A percentile compares a stretch with the other conserved stretches of the same genome.
Evolutionary conservation across 2,329 filamentous ascomycete genomes (phyloP).

Genomic region (Aureobasidium leucospermi): DNA sequence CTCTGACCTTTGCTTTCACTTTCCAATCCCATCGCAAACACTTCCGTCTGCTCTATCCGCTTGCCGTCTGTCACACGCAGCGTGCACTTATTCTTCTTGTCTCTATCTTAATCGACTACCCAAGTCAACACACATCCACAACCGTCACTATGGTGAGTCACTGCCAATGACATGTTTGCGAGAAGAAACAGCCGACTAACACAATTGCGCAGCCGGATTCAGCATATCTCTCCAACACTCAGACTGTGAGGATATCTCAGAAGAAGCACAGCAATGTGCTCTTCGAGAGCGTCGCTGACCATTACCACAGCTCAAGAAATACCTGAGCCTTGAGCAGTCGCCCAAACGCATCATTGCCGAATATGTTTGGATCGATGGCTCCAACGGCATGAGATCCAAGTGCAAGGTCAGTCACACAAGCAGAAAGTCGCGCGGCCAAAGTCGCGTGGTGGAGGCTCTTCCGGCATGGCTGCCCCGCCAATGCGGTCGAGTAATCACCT

Average conservation of each 20-base stretch:
- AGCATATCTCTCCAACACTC: constrained; percentile 40
- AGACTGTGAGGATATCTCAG: constrained; percentile 34
- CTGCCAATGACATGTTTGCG: neutral
- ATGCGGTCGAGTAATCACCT: neutral
- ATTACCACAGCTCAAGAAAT: constrained; percentile 70
- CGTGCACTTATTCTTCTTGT: constrained; percentile 4
- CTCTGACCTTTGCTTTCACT: constrained; percentile 6
- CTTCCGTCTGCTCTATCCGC: neutral
- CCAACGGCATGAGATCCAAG: constrained; percentile 83
- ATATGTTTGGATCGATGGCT: constrained; percentile 91
- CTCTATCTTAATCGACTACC: constrained; percentile 13
- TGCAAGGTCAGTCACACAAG: constrained; percentile 66
- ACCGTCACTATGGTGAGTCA: constrained; percentile 18
- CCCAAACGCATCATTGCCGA: constrained; percentile 65
- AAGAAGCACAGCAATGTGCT: constrained; percentile 11
- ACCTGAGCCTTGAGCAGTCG: constrained; percentile 75
- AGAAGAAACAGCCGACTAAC: constrained; percentile 1
- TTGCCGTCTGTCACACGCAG: neutral
- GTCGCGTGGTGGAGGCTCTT: neutral
- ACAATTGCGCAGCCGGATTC: constrained; percentile 28
- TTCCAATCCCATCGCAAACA: neutral
- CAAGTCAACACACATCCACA: constrained; percentile 15
- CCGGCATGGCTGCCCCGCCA: neutral
- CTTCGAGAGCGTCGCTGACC: constrained; percentile 15
- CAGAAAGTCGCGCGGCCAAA: neutral